Evolutionary conservation across 805 yeast genomes (phyloP).

Genomic region (Tetrapisispora taiwanensis): DNA sequence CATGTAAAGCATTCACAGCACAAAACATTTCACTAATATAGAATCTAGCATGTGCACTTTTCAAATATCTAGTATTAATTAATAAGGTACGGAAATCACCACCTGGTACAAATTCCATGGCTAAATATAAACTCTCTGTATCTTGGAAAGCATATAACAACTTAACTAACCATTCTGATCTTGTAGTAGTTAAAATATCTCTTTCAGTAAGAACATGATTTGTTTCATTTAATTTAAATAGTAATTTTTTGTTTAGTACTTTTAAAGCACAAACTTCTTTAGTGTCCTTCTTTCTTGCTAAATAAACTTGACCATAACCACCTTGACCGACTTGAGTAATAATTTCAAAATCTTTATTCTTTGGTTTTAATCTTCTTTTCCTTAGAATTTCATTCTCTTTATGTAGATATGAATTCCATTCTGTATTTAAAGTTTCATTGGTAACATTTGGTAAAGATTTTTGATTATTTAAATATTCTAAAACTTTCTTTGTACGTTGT

Average conservation of each 20-base stretch:
- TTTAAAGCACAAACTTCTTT: slow-evolving; percentile 92
- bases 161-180: slow-evolving; percentile 93
- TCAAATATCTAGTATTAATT: slow-evolving; percentile 84
- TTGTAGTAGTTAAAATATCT: slow-evolving; percentile 90
- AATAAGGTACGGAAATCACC: slow-evolving; percentile 94
- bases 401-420: slow-evolving; percentile 72
- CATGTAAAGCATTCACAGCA: slow-evolving; percentile 86
- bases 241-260: slow-evolving; percentile 74
- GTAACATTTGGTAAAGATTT: slow-evolving; percentile 20
- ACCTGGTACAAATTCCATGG: slow-evolving; percentile 99
- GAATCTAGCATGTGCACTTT: slow-evolving; percentile 92
- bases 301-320: slow-evolving; percentile 97
- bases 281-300: slow-evolving; percentile 90
- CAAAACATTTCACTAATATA: slow-evolving; percentile 94
- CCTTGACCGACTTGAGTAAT: slow-evolving; percentile 99
- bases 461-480: slow-evolving; percentile 38
- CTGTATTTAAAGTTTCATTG: slow-evolving; percentile 36
- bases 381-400: slow-evolving; percentile 78
- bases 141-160: slow-evolving; percentile 93
- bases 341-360: slow-evolving; percentile 90
- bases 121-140: slow-evolving; percentile 75
- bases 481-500: slow-evolving; percentile 66
- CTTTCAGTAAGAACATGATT: slow-evolving; percentile 93
- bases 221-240: slow-evolving; percentile 86
- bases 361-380: slow-evolving; percentile 82